Evolutionary conservation across 495 filamentous ascomycete genomes (phyloP).

Genomic region (Aspergillus leporis): DNA sequence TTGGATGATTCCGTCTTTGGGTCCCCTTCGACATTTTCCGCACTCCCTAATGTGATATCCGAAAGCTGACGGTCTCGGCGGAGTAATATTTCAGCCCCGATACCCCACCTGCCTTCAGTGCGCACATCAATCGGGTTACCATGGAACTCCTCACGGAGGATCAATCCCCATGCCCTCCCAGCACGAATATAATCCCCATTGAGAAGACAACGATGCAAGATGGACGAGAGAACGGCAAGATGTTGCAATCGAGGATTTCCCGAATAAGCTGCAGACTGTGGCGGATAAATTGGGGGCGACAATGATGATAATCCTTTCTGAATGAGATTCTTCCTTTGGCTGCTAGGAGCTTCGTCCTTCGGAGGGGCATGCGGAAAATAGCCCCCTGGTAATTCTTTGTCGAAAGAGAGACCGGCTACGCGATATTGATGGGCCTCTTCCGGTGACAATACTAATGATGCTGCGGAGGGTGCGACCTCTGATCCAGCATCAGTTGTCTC

Average conservation of each 20-base stretch:
- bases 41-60: slow-evolving; percentile 9
- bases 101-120: slow-evolving; percentile 59
- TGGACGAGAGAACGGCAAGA: slow-evolving; percentile 55
- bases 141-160: slow-evolving; percentile 56
- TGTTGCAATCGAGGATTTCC: slow-evolving; percentile 56
- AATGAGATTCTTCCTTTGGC: slow-evolving; percentile 19
- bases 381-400: slow-evolving; percentile 44
- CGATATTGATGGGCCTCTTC: slow-evolving; percentile 51
- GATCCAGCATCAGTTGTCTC: slow-evolving; percentile 41
- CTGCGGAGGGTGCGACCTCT: slow-evolving; percentile 24
- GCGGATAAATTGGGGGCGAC: slow-evolving; percentile 35
- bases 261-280: slow-evolving; percentile 36
- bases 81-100: slow-evolving; percentile 69
- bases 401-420: slow-evolving; percentile 44
- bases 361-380: slow-evolving; percentile 44
- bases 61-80: slow-evolving; percentile 36
- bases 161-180: slow-evolving; percentile 62
- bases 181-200: slow-evolving; percentile 63
- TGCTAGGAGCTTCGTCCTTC: slow-evolving; percentile 14
- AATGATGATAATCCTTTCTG: slow-evolving; percentile 30
- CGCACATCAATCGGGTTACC: slow-evolving; percentile 57
- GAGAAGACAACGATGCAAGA: slow-evolving; percentile 62
- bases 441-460: slow-evolving; percentile 40
- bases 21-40: background rate
- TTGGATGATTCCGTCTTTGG: slow-evolving; percentile 5